Evolutionary conservation across 1,139 yeast species (phyloP).

Genomic region (Hansenula lynferdii): DNA sequence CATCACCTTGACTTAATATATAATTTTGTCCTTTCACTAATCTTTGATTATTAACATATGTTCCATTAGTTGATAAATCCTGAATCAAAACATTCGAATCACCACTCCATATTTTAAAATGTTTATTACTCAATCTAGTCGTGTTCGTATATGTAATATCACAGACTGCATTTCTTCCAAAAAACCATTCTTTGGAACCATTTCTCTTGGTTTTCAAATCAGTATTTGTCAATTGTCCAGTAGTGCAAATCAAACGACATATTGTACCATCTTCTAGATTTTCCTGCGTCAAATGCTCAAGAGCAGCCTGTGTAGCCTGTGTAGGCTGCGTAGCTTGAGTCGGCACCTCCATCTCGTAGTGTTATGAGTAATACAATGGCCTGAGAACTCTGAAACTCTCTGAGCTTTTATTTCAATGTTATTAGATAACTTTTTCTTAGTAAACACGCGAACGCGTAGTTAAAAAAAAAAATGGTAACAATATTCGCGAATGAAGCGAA

Average conservation of each 20-base stretch:
- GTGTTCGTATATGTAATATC: constrained; percentile 62
- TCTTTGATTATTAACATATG: constrained; percentile 71
- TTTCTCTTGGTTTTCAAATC: constrained; percentile 34
- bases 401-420: too few relatives aligned
- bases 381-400: too few relatives aligned
- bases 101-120: constrained; percentile 63
- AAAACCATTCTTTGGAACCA: constrained; percentile 55
- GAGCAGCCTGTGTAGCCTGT: constrained; percentile 62
- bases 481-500: too few relatives aligned
- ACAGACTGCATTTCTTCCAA: constrained; percentile 67
- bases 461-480: too few relatives aligned
- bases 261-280: constrained; percentile 37
- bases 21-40: constrained; percentile 78
- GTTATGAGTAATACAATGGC: too few relatives aligned
- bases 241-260: constrained; percentile 61
- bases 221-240: constrained; percentile 49
- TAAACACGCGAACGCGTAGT: too few relatives aligned
- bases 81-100: constrained; percentile 58
- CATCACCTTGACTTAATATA: constrained; percentile 87
- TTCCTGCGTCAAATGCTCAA: constrained; percentile 35
- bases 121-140: constrained; percentile 71
- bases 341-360: constrained; percentile 13
- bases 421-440: too few relatives aligned
- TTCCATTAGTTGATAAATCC: constrained; percentile 85
- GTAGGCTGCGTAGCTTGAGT: constrained; percentile 52